Evolutionary conservation across 768 basidiomycete species (phyloP), one percentile per base, ranked within the genome.

Genomic region (Galerina sulciceps): DNA sequence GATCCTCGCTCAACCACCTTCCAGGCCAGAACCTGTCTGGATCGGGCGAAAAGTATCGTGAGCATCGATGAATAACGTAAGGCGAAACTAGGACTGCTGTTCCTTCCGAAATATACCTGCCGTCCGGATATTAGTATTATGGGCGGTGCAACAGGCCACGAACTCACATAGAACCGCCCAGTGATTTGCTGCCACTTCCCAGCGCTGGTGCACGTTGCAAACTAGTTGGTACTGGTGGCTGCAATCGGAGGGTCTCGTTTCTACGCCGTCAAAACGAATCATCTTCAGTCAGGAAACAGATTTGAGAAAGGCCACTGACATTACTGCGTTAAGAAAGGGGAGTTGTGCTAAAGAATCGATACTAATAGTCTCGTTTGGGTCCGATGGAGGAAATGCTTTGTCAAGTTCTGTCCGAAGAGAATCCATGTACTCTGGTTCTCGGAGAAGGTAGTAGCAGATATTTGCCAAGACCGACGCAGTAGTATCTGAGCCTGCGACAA

Each of bases 41-140:
- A n/a, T 66, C 57, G 0, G 77, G 74, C 22, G 70, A 74, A 62
- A 79, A 78, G 63, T 78, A 76, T 13, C 71, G 66, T 17, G 73
- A 65, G 53, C 75, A 73, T 10, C 73, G 73, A 23, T 79, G 78
- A n/a, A 79, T 57, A n/a, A 69, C 61, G 51, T 72, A 76, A 1
- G 75, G 72, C 18, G 75, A 71, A n/a, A 78, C 66, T 36, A 67
- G 68, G 10, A 74, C 68, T 17, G 73, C 72, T 0, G 77, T 80
- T 22, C 78, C 78, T 68, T 76, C 75, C 1, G 75, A 73, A 8
- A 80, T 74, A 53, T 71, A 75, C 50, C 78, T 79, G 38, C 13
- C 20, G 8, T 8, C 10, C 5, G 17, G 22, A n/a, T 8, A 9
- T 17, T 57, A 47, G 53, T 69, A 66, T 63, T 43, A 68, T 71